Percentiles rank a stretch among this genome's conserved stretches.
Conservation (phyloP, 495 filamentous ascomycete genomes). For the Aspergillus egyptiacus region DNA sequence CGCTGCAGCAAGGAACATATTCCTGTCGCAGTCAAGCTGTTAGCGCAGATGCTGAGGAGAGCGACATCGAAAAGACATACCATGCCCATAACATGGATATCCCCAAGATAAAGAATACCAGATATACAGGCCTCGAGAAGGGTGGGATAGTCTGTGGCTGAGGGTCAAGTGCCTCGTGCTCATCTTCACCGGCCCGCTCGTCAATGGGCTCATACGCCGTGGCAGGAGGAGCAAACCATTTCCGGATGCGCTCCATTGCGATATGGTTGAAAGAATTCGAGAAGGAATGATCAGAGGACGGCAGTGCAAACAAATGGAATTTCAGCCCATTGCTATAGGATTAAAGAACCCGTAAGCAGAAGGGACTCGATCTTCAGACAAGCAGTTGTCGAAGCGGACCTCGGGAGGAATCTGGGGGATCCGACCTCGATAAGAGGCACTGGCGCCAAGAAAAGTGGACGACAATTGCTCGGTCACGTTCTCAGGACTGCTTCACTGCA, state of each 20-base stretch:
- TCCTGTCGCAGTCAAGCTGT: slow-evolving; percentile 50
- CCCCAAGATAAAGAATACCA: slow-evolving; percentile 78
- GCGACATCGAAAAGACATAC: slow-evolving; percentile 45
- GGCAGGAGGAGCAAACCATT: slow-evolving; percentile 37
- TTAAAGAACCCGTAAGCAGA: background rate
- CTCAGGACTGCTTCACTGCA: too few species aligned
- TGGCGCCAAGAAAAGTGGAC: background rate
- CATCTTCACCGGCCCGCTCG: slow-evolving; percentile 31
- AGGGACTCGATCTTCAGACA: background rate
- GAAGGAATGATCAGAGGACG: background rate
- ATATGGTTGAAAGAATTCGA: background rate
- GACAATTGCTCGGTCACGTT: slow-evolving; percentile 10
- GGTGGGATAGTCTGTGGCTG: slow-evolving; percentile 19
- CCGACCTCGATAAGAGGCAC: too few species aligned
- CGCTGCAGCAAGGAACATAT: slow-evolving; percentile 95
- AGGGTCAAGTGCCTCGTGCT: slow-evolving; percentile 7
- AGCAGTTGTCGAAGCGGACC: background rate
- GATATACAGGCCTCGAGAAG: slow-evolving; percentile 80
- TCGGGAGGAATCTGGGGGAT: too few species aligned
- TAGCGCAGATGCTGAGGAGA: background rate
- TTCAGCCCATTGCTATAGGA: slow-evolving; percentile 13
- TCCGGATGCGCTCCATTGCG: slow-evolving; percentile 44
- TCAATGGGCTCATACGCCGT: slow-evolving; percentile 55
- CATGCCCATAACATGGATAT: slow-evolving; percentile 96
- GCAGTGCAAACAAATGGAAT: too few species aligned